Conservation (phyloP, 495 filamentous ascomycete genomes). For the Xylaria palmicola region DNA sequence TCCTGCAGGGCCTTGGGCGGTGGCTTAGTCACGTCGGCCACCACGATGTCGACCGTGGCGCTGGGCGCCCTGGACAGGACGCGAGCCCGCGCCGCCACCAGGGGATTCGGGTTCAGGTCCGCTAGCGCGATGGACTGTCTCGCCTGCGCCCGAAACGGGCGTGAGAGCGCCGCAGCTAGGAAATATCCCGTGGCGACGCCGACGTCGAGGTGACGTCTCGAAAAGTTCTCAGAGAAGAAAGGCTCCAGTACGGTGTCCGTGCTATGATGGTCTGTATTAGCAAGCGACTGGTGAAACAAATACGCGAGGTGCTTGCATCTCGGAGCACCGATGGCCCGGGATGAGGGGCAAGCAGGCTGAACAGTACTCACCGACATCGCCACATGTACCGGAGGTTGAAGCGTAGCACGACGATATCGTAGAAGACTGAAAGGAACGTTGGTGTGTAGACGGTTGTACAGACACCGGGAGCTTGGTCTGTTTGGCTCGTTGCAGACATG, state of each 20-base stretch:
- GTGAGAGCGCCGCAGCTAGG: constrained; percentile 17
- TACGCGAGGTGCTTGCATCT: too few relatives aligned
- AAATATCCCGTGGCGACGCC: constrained; percentile 43
- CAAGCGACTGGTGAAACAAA: neutral
- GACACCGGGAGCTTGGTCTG: neutral
- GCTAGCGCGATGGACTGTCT: constrained; percentile 26
- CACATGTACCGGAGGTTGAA: constrained; percentile 28
- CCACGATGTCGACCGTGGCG: constrained; percentile 16
- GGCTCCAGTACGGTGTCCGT: constrained; percentile 33
- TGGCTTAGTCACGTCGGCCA: constrained; percentile 22
- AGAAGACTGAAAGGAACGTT: constrained; percentile 24
- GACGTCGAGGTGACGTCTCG: constrained; percentile 37
- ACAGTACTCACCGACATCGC: constrained; percentile 1
- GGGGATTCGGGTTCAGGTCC: constrained; percentile 31
- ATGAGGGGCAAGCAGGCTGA: neutral
- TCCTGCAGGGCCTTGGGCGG: constrained; percentile 12
- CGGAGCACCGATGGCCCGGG: too few relatives aligned
- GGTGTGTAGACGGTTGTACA: constrained; percentile 1
- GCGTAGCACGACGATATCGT: constrained; percentile 35
- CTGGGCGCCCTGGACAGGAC: constrained; percentile 5
- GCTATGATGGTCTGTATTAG: neutral
- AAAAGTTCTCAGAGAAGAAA: constrained; percentile 36
- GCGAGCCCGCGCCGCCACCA: constrained; percentile 18
- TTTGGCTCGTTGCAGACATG: neutral
- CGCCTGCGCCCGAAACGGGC: neutral